Evolutionary conservation across 352 stramenopile species (phyloP).

Genomic region (Phytophthora hibernalis): DNA sequence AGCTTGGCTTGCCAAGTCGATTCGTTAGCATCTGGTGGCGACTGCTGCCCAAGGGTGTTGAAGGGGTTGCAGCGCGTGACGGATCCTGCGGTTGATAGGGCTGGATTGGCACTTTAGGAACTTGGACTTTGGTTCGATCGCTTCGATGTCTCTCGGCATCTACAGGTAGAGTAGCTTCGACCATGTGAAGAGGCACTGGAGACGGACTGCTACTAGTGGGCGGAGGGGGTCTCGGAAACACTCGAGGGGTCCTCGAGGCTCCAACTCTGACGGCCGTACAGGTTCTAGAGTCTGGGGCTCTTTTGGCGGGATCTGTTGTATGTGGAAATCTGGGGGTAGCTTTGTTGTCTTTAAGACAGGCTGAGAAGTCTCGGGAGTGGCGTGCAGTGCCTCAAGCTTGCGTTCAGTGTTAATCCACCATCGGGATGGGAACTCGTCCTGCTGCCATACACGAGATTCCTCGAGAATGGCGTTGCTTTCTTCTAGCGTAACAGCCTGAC

Average conservation of each 20-base stretch:
- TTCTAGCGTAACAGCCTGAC: slow-evolving; percentile 46
- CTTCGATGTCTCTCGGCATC: slow-evolving; percentile 25
- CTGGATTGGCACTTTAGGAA: not conserved
- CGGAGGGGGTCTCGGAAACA: slow-evolving; percentile 22
- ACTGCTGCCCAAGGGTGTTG: slow-evolving; percentile 39
- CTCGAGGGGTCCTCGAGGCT: slow-evolving; percentile 31
- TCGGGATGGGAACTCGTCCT: slow-evolving; percentile 54
- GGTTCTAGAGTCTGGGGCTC: slow-evolving; percentile 28
- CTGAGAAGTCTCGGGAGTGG: slow-evolving; percentile 2
- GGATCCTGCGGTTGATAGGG: slow-evolving; percentile 11
- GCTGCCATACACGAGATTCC: slow-evolving; percentile 46
- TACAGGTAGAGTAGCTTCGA: slow-evolving; percentile 24
- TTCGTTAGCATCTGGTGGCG: slow-evolving; percentile 66
- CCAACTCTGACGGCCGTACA: slow-evolving; percentile 14
- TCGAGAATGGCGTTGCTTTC: slow-evolving; percentile 40
- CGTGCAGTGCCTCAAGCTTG: slow-evolving; percentile 27
- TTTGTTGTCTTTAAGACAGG: slow-evolving; percentile 10
- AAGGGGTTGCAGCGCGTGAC: slow-evolving; percentile 5
- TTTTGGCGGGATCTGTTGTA: slow-evolving; percentile 34
- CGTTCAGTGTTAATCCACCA: slow-evolving; percentile 51
- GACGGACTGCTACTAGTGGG: not conserved
- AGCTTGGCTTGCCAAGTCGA: slow-evolving; percentile 48
- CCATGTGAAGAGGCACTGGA: slow-evolving; percentile 30
- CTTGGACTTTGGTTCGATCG: slow-evolving; percentile 4
- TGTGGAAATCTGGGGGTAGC: slow-evolving; percentile 14